phyloP scores from a whole-genome alignment of 169 alveolate genomes.

The Plasmodium vinckei region DNA sequence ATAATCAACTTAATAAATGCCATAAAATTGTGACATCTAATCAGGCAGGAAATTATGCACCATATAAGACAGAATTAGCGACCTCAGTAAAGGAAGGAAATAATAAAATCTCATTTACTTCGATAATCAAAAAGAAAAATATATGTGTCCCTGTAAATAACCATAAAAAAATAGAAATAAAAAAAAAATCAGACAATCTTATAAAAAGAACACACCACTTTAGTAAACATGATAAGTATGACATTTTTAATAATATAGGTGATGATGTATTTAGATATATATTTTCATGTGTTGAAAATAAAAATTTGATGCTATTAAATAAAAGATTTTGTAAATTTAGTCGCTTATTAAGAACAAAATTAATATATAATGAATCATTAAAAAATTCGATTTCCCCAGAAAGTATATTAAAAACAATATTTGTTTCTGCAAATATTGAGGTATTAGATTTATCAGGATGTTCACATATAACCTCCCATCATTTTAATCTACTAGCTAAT shows the following conservation, averaged over 20 bases:
- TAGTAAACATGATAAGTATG: conserved; percentile 42
- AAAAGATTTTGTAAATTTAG: conserved; percentile 27
- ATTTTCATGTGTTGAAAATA: conserved; percentile 40
- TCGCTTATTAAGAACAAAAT: conserved; percentile 27
- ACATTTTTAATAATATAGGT: conserved; percentile 42
- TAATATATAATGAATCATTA: conserved; percentile 47
- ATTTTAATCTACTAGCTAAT: conserved; percentile 44
- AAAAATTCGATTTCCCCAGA: conserved; percentile 69
- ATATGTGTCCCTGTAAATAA: conserved; percentile 59
- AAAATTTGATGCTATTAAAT: conserved; percentile 42
- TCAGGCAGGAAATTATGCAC: background rate
- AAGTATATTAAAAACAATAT: conserved; percentile 55
- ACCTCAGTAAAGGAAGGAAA: background rate
- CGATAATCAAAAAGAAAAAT: conserved; percentile 46
- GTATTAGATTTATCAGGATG: conserved; percentile 62
- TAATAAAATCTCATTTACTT: background rate
- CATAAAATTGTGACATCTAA: background rate
- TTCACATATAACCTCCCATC: conserved; percentile 61
- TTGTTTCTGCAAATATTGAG: conserved; percentile 18
- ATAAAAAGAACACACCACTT: conserved; percentile 4
- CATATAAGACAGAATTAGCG: background rate
- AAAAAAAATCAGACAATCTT: background rate
- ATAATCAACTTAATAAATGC: background rate
- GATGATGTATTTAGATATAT: conserved; percentile 66
- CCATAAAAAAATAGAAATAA: conserved; percentile 13